Percentiles rank a stretch among this genome's conserved stretches.
Evolutionary conservation across 2,329 filamentous ascomycete genomes (phyloP).

Genomic region (Penicillium italicum): DNA sequence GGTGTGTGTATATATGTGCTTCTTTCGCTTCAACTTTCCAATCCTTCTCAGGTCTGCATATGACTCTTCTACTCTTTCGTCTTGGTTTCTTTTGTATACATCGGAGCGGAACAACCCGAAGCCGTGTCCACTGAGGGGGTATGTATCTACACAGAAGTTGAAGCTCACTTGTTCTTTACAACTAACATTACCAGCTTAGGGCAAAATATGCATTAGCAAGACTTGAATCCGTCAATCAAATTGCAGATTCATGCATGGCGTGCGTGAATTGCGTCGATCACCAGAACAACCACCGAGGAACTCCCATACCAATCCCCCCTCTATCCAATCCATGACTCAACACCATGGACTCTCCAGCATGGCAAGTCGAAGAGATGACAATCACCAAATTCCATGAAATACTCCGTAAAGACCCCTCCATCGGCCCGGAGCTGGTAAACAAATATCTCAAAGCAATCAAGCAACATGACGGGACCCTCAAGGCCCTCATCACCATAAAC

Average conservation of each 20-base stretch:
- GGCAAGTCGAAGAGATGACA: constrained; percentile 51
- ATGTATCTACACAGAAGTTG: neutral
- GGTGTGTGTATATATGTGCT: constrained; percentile 4
- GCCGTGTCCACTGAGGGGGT: neutral
- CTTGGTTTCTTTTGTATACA: neutral
- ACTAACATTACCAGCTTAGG: neutral
- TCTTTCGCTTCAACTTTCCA: neutral
- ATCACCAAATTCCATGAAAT: constrained; percentile 56
- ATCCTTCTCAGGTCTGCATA: neutral
- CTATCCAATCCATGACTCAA: neutral
- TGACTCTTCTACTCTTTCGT: neutral
- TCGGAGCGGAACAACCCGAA: neutral
- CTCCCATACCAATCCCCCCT: neutral
- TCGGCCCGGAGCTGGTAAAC: constrained; percentile 54
- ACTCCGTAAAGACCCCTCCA: constrained; percentile 51
- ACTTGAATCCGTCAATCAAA: neutral
- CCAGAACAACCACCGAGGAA: neutral
- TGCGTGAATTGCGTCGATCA: neutral
- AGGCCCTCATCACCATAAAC: constrained; percentile 53
- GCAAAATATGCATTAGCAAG: neutral
- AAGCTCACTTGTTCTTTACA: neutral
- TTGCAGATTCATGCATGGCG: neutral
- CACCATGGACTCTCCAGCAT: constrained; percentile 44
- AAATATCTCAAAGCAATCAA: constrained; percentile 58
- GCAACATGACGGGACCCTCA: constrained; percentile 54